These are phyloP conservation scores for Pelargonium australe DNA, from an alignment of 441 rosid species.

Conservation along the genomic window DNA sequence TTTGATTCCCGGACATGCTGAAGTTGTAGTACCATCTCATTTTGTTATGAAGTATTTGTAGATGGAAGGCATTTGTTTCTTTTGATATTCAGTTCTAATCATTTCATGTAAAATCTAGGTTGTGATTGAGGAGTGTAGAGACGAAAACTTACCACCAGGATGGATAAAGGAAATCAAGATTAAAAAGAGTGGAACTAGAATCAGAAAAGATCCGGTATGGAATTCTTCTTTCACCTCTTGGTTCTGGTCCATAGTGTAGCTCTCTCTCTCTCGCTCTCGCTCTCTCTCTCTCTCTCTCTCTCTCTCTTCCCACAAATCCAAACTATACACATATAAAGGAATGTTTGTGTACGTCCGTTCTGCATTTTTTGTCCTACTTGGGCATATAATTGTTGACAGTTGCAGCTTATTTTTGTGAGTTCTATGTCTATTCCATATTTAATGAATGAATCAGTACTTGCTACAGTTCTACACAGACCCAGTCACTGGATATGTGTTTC, in stretches of 20 bases:
- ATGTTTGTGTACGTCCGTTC: neutral
- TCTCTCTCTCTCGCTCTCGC: neutral
- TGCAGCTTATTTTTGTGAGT: neutral
- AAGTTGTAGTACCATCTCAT: constrained; percentile 2
- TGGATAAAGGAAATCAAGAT: constrained; percentile 37
- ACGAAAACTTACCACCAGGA: constrained; percentile 38
- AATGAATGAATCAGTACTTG: constrained; percentile 12
- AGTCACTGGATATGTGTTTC: constrained; percentile 33
- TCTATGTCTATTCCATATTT: neutral
- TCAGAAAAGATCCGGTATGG: constrained; percentile 34
- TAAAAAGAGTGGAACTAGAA: constrained; percentile 20
- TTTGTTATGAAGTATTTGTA: neutral
- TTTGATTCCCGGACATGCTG: neutral
- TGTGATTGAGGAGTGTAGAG: constrained; percentile 21
- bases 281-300: neutral
- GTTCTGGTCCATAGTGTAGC: neutral
- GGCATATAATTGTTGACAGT: neutral
- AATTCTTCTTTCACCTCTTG: constrained; percentile 12
- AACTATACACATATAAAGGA: neutral
- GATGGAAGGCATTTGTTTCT: constrained; percentile 2
- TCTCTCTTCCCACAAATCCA: neutral
- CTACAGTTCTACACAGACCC: constrained; percentile 44
- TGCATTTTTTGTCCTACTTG: neutral
- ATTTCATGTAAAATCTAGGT: constrained; percentile 23
- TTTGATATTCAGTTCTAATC: constrained; percentile 10